Evolutionary conservation across 1,284 basidiomycete species (phyloP).

Genomic region (Cronartium quercuum): DNA sequence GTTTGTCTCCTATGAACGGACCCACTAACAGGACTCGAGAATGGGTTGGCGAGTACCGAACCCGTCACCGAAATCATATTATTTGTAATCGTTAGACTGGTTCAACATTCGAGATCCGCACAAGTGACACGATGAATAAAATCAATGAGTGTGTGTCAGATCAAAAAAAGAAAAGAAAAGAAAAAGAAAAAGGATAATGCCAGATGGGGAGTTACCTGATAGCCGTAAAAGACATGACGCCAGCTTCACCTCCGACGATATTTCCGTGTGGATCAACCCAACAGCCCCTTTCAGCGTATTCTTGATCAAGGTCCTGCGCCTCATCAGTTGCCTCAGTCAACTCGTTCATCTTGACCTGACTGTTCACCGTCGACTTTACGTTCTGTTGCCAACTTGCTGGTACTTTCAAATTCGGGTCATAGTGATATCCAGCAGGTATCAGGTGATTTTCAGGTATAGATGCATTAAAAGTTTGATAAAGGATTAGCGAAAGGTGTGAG

Average conservation of each 20-base stretch:
- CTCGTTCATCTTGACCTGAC: not conserved
- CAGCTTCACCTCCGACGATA: slow-evolving; percentile 9
- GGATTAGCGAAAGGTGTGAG: slow-evolving; percentile 84
- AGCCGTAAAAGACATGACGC: slow-evolving; percentile 21
- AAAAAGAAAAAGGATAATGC: not conserved
- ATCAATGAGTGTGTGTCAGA: not conserved
- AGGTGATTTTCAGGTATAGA: slow-evolving; percentile 92
- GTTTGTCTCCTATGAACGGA: not conserved
- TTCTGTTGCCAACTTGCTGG: slow-evolving; percentile 46
- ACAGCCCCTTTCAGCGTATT: slow-evolving; percentile 6
- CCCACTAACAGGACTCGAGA: slow-evolving; percentile 56
- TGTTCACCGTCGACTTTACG: too few relatives aligned
- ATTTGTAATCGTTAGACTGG: slow-evolving; percentile 81
- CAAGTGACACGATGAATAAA: not conserved
- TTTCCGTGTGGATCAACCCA: slow-evolving; percentile 28
- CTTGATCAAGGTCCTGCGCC: too few relatives aligned
- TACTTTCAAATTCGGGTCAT: slow-evolving; percentile 65
- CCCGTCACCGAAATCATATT: slow-evolving; percentile 90
- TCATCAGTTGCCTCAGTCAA: not conserved
- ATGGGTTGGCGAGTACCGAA: slow-evolving; percentile 78
- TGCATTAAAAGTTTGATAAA: slow-evolving; percentile 93
- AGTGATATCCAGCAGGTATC: slow-evolving; percentile 70
- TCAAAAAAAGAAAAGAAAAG: not conserved
- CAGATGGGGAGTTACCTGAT: slow-evolving; percentile 20
- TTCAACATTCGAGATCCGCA: not conserved